phyloP scores from a whole-genome alignment of 768 basidiomycete species.

The Cystofilobasidium macerans region DNA sequence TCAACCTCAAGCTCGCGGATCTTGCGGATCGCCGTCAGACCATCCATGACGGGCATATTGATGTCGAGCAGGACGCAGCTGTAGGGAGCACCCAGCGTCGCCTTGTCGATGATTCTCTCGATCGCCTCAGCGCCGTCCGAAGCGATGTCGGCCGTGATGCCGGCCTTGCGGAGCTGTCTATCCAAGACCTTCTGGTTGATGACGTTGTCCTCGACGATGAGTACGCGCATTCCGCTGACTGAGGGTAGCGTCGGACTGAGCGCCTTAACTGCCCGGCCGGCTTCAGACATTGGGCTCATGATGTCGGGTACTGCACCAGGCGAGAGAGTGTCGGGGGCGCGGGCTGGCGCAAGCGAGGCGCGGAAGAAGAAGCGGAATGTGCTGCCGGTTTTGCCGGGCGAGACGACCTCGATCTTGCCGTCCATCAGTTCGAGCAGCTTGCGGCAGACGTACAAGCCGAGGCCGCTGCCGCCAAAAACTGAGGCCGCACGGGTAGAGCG shows the following conservation, averaged over 20 bases:
- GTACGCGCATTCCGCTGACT: neutral
- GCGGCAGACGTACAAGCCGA: slow-evolving; percentile 31
- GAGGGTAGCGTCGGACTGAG: neutral
- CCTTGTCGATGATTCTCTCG: neutral
- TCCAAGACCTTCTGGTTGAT: slow-evolving; percentile 22
- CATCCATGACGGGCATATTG: slow-evolving; percentile 26
- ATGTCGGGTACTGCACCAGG: neutral
- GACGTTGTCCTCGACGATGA: slow-evolving; percentile 24
- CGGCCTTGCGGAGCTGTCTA: slow-evolving; percentile 17
- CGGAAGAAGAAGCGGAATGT: slow-evolving; percentile 22
- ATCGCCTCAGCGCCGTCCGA: slow-evolving; percentile 10
- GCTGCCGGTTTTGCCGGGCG: slow-evolving; percentile 13
- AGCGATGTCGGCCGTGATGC: slow-evolving; percentile 12
- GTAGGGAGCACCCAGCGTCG: neutral
- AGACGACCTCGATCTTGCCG: slow-evolving; percentile 36
- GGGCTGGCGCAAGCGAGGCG: neutral
- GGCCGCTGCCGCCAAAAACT: slow-evolving; percentile 36
- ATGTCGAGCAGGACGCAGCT: slow-evolving; percentile 17
- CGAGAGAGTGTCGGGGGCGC: neutral
- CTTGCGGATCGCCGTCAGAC: slow-evolving; percentile 25
- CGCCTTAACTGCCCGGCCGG: neutral
- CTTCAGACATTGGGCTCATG: neutral
- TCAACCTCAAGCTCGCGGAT: slow-evolving; percentile 26
- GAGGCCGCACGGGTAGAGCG: neutral
- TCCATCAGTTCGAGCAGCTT: slow-evolving; percentile 35